Base-by-base conservation (phyloP, 2,329 filamentous ascomycete genomes). In the Aspergillus aculeatus region DNA sequence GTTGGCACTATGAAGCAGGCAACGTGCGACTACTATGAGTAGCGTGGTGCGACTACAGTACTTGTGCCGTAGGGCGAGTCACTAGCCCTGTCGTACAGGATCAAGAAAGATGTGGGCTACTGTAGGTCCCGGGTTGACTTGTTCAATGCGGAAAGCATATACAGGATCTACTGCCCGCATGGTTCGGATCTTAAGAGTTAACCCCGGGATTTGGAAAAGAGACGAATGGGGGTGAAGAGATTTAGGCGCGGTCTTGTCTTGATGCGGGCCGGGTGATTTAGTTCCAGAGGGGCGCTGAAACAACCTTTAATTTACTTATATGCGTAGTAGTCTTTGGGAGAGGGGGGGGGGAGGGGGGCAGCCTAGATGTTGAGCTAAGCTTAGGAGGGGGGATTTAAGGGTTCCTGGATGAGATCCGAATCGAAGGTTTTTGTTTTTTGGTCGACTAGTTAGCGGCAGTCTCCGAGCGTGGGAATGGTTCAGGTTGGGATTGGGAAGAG, bases 331-430 rank as follows among this genome's bases (percentile, higher is more conserved):
- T 29, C 24, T 26, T 29, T 2, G 26, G 26, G 26, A 5, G 24
- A 24, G 23, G 23, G 7, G 31, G 31, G 12, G 12, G 31, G 7
- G 31, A 12, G 14, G 1, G 11, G 10, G 38, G 2, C n/a, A 41
- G 38, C 38, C 38, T 6, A 16, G 38, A 41, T 7, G 24, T 7
- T 26, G 3, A 41, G 16, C 38, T n/a, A 41, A 41, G 16, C 14
- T 23, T 4, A 23, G 23, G 23, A 23, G 23, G 23, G 23, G 4
- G 4, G 23, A 5, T 23, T 23, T 14, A 7, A 2, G 14, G 1
- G 19, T 14, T 38, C 50, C 41, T 53, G 35, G 50, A 38, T 26
- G 32, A 53, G 50, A 53, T 53, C 35, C 50, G 50, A 53, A 44
- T 53, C 38, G 19, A 44, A 52, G 50, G 50, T 4, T 35, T 53